A percentile compares a stretch with the other conserved stretches of the same genome.
phyloP scores from a whole-genome alignment of 495 filamentous ascomycete genomes.

The Letharia lupina region DNA sequence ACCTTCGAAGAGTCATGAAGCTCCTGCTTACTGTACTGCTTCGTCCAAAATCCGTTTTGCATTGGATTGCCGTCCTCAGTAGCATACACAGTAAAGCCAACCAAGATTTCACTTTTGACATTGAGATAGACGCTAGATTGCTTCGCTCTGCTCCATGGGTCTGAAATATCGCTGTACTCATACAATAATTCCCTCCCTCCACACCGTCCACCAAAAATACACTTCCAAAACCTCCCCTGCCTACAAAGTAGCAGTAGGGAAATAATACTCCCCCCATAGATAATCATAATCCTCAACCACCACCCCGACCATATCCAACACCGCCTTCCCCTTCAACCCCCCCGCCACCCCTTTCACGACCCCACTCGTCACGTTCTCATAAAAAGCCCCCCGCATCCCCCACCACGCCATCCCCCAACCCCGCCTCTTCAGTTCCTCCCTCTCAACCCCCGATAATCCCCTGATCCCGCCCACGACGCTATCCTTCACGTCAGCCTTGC shows the following conservation, averaged over 20 bases:
- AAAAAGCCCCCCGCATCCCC: slow-evolving; percentile 90
- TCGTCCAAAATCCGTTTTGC: neutral
- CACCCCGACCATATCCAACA: slow-evolving; percentile 70
- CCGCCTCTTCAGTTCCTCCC: slow-evolving; percentile 74
- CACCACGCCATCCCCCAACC: slow-evolving; percentile 92
- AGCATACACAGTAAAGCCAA: neutral
- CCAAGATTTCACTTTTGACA: neutral
- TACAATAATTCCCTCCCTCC: neutral
- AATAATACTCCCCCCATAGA: slow-evolving; percentile 97
- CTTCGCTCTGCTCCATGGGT: neutral
- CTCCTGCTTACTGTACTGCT: neutral
- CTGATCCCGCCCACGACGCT: slow-evolving; percentile 56
- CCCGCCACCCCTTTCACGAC: slow-evolving; percentile 53
- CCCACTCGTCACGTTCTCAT: slow-evolving; percentile 84
- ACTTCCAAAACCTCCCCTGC: neutral
- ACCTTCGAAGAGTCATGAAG: neutral
- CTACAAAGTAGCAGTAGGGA: slow-evolving; percentile 61
- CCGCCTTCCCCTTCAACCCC: slow-evolving; percentile 63
- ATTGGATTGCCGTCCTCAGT: neutral
- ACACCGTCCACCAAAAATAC: neutral
- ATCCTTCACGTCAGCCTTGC: slow-evolving; percentile 61
- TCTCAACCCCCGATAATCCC: slow-evolving; percentile 73
- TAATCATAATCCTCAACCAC: slow-evolving; percentile 94
- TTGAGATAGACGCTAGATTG: neutral
- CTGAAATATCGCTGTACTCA: neutral